A percentile compares a stretch with the other conserved stretches of the same genome.
Evolutionary conservation across 1,284 basidiomycete species (phyloP).

Genomic region (Mycena sp.): DNA sequence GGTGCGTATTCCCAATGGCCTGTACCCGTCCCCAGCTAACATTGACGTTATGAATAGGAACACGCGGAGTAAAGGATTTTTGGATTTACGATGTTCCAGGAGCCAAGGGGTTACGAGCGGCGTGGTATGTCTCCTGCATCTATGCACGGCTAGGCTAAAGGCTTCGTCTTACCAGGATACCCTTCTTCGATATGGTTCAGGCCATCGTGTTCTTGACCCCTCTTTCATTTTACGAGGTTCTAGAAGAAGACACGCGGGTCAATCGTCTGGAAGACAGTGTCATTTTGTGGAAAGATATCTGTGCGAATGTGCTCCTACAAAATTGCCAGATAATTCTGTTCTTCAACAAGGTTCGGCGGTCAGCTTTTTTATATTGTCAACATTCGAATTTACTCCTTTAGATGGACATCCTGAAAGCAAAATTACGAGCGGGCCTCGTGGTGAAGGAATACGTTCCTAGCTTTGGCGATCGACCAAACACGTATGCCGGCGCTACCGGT

Average conservation of each 20-base stretch:
- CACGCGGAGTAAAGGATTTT: slow-evolving; percentile 30
- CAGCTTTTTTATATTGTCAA: background rate
- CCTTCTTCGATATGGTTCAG: slow-evolving; percentile 30
- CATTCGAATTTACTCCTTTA: background rate
- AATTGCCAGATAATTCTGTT: slow-evolving; percentile 32
- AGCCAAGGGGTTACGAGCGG: slow-evolving; percentile 17
- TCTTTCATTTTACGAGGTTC: slow-evolving; percentile 64
- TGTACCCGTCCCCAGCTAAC: background rate
- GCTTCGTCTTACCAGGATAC: slow-evolving; percentile 11
- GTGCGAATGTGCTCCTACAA: slow-evolving; percentile 26
- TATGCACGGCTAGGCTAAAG: background rate
- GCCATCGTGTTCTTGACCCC: slow-evolving; percentile 41
- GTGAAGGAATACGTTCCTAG: slow-evolving; percentile 29
- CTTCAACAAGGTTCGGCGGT: slow-evolving; percentile 35
- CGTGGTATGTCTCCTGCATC: slow-evolving; percentile 11
- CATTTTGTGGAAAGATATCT: slow-evolving; percentile 46
- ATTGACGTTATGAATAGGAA: background rate
- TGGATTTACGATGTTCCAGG: slow-evolving; percentile 34
- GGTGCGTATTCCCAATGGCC: slow-evolving; percentile 42
- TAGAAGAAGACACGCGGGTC: slow-evolving; percentile 59
- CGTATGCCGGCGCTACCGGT: slow-evolving; percentile 23
- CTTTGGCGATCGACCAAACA: slow-evolving; percentile 26
- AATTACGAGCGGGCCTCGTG: slow-evolving; percentile 22
- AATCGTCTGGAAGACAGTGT: slow-evolving; percentile 63
- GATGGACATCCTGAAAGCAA: slow-evolving; percentile 32